Evolutionary conservation across 1,284 basidiomycete genomes (phyloP), one percentile per base, ranked within the genome.

Genomic region (Sporisorium reilianum): DNA sequence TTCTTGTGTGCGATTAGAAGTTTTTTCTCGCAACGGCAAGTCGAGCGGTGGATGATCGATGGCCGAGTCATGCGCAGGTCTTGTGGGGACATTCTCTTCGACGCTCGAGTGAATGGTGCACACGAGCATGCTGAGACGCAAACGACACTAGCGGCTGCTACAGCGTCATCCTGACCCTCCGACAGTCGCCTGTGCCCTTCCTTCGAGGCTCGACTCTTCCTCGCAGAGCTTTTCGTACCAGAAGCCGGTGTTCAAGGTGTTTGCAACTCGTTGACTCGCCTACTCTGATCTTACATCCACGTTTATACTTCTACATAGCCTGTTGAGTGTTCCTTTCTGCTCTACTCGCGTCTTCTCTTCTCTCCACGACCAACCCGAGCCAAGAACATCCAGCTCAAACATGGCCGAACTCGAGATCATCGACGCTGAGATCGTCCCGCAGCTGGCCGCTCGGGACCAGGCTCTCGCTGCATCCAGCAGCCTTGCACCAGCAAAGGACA

Each of bases 401-500:
- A 63, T 71, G 67, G 64, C 62, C n/a, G 68, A 62, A 41, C 40
- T 65, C 9, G 70, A 69, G 49, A 63, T 64, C 58, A 73, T 73
- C 49, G 70, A 73, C 28, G 54, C 70, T 23, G 70, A 73, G 49
- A 59, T 73, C 22, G 59, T 60, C 11, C 60, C 60, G 12, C 49
- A 42, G 10, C n/a, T n/a, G n/a, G 55, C 28, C 1, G n/a, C 30
- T 45, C 38, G 20, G 44, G 55, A 49, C 25, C 38, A 10, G 20
- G 16, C 28, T 16, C 41, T 44, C 30, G 36, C 36, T 38, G 16
- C 42, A 4, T 9, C 32, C 18, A 41, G 22, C 14, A 23, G 3
- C 9, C 16, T n/a, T n/a, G 36, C 16, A 38, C n/a, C 38, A 41
- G n/a, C 40, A 25, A 42, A 54, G n/a, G 14, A 40, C 14, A 20